phyloP scores from a whole-genome alignment of 352 stramenopile genomes.

The Pythium rhizo-oryzae region DNA sequence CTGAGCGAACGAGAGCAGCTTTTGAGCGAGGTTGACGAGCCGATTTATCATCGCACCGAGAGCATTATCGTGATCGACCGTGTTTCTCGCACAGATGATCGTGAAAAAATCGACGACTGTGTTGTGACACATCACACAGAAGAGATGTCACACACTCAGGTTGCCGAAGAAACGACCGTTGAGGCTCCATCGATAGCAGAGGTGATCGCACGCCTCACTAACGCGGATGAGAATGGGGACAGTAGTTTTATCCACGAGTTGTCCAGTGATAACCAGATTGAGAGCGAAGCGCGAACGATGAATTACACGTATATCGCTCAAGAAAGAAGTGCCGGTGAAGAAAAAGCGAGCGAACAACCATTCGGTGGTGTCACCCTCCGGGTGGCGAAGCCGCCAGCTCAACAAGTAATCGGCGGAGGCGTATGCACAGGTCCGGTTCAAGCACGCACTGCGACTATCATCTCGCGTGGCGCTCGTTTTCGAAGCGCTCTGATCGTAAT shows the following conservation, averaged over 20 bases:
- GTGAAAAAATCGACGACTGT: background rate
- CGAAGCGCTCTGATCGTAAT: background rate
- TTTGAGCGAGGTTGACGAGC: constrained; percentile 20
- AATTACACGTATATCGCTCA: background rate
- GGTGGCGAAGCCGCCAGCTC: constrained; percentile 1
- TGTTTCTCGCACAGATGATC: background rate
- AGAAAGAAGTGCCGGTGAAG: background rate
- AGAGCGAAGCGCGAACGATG: background rate
- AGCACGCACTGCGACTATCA: background rate
- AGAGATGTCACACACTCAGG: background rate
- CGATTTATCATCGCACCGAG: constrained; percentile 8
- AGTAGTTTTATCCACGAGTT: background rate
- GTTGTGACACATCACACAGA: background rate
- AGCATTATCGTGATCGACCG: constrained; percentile 15
- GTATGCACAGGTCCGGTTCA: background rate
- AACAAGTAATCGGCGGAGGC: too few relatives aligned
- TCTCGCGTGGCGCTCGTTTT: background rate
- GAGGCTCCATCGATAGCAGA: background rate
- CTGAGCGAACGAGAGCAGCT: constrained; percentile 14
- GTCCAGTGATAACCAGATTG: background rate
- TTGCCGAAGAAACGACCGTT: background rate
- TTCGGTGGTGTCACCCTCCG: background rate
- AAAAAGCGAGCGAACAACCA: background rate
- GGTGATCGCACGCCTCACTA: too few relatives aligned
- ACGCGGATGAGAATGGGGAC: background rate